Percentiles rank a stretch among this genome's conserved stretches.
phyloP scores from a whole-genome alignment of 306 rosid species.

The Inga laurina region DNA sequence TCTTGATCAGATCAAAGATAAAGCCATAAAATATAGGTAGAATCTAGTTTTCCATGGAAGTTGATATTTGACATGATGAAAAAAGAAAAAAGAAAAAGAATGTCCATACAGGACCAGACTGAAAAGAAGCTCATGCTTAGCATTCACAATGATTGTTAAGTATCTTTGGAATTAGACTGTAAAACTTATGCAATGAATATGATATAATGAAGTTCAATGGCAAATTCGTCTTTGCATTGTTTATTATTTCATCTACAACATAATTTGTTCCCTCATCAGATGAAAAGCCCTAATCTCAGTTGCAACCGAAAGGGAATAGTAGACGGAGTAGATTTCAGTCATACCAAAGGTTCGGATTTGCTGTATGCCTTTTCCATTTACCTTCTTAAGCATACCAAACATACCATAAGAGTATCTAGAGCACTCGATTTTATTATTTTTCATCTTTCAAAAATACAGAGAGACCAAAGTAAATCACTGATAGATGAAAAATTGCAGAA shows the following conservation, averaged over 20 bases:
- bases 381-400: neutral
- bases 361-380: neutral
- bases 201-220: neutral
- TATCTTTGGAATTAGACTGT: neutral
- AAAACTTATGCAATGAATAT: neutral
- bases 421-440: neutral
- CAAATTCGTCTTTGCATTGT: neutral
- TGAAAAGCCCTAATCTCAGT: neutral
- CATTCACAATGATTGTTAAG: neutral
- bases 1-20: constrained; percentile 32
- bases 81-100: neutral
- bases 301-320: neutral
- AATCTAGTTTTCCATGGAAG: constrained; percentile 26
- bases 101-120: neutral
- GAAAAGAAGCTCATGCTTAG: neutral
- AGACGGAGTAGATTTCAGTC: neutral
- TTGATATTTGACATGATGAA: constrained; percentile 45
- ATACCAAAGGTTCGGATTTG: neutral
- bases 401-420: neutral
- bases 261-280: neutral
- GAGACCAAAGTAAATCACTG: neutral
- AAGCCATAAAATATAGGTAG: neutral
- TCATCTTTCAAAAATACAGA: neutral
- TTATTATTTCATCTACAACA: neutral
- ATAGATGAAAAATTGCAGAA: neutral